These are phyloP conservation scores for Kondoa subrosea DNA, from an alignment of 768 basidiomycete genomes.

Conservation along the genomic window DNA sequence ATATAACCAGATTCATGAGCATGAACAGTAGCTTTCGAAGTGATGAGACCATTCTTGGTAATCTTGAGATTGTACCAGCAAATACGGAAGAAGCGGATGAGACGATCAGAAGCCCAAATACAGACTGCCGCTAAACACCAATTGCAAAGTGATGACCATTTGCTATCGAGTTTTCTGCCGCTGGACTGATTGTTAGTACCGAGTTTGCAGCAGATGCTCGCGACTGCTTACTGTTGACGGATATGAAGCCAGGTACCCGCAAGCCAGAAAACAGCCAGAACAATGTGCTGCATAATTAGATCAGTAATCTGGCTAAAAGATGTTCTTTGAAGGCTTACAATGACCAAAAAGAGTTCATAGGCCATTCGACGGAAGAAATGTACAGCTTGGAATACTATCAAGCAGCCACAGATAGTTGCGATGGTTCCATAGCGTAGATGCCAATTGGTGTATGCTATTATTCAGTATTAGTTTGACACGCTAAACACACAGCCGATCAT, in stretches of 20 bases:
- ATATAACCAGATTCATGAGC: background rate
- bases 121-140: background rate
- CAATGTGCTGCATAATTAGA: too few relatives aligned
- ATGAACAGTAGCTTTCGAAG: background rate
- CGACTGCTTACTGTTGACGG: background rate
- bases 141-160: background rate
- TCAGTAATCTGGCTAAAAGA: too few relatives aligned
- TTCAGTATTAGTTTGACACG: background rate
- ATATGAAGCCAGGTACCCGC: conserved; percentile 1
- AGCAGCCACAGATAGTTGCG: background rate
- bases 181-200: background rate
- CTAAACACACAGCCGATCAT: background rate
- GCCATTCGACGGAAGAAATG: background rate
- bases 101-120: conserved; percentile 1
- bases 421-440: background rate
- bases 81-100: conserved; percentile 6
- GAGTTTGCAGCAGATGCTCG: background rate
- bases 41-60: background rate
- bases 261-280: background rate
- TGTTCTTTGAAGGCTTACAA: too few relatives aligned
- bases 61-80: background rate
- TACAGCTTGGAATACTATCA: conserved; percentile 1
- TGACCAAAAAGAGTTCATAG: conserved; percentile 4
- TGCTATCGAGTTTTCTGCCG: background rate
- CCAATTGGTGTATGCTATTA: background rate